Percentiles rank a stretch among this genome's conserved stretches.
Conservation (phyloP, 78 protist genomes). For the Chrysochromulina tobinii region DNA sequence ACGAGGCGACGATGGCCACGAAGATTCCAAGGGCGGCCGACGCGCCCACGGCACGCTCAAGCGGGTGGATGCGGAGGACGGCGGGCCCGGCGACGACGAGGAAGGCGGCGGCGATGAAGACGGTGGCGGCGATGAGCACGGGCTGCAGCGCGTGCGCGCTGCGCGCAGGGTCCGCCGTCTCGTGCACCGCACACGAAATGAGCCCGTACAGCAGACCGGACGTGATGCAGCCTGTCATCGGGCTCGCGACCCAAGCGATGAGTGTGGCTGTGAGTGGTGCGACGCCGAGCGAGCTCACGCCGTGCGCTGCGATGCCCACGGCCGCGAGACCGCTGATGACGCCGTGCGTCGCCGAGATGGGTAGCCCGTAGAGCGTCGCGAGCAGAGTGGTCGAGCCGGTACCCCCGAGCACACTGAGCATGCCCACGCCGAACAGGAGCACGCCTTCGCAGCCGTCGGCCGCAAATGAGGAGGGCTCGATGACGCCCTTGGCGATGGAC, state of each 20-base stretch:
- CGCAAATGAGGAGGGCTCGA: not conserved
- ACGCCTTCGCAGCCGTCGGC: no score
- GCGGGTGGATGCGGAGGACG: no score
- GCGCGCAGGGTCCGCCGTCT: not conserved
- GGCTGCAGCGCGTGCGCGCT: not conserved
- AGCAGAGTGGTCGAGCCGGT: not conserved
- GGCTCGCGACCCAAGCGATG: not conserved
- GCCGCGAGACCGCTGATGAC: slow-evolving; percentile 23
- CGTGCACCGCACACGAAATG: not conserved
- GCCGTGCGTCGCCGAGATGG: slow-evolving; percentile 35
- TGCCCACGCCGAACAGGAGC: not conserved
- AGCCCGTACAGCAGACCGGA: not conserved
- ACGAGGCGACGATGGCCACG: no score
- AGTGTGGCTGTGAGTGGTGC: not conserved
- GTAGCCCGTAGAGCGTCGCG: slow-evolving; percentile 13
- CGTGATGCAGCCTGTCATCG: not conserved
- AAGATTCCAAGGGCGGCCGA: no score
- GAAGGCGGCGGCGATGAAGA: not conserved
- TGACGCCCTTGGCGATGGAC: not conserved
- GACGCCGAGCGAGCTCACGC: not conserved
- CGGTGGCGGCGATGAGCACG: not conserved
- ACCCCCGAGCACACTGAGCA: not conserved
- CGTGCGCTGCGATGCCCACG: not conserved
- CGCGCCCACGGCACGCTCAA: no score
- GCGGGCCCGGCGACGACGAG: not conserved